Evolutionary conservation across 805 yeast genomes (phyloP).

Genomic region (Myxozyma melibiosi): DNA sequence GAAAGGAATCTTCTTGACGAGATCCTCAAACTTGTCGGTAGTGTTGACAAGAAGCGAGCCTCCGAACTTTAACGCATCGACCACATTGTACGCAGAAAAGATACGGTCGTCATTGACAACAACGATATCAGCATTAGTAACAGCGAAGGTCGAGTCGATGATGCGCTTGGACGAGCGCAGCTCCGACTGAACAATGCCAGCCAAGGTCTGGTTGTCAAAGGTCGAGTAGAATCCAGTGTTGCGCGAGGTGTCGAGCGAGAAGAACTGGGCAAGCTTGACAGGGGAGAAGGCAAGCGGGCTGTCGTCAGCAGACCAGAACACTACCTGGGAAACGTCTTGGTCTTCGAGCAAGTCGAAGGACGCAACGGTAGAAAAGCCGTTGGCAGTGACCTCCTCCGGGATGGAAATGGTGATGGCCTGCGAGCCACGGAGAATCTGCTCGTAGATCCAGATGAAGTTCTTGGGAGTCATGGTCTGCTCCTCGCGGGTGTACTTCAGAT

Average conservation of each 20-base stretch:
- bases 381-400: constrained; percentile 32
- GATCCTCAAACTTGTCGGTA: constrained; percentile 54
- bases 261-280: constrained; percentile 65
- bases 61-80: constrained; percentile 57
- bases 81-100: constrained; percentile 61
- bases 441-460: constrained; percentile 30
- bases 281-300: constrained; percentile 57
- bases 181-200: constrained; percentile 72
- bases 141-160: constrained; percentile 37
- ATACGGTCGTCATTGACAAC: constrained; percentile 63
- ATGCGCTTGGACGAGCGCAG: constrained; percentile 52
- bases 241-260: constrained; percentile 59
- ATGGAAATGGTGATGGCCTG: constrained; percentile 30
- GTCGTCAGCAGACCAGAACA: constrained; percentile 72
- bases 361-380: constrained; percentile 34
- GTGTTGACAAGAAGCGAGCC: constrained; percentile 57
- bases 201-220: constrained; percentile 70
- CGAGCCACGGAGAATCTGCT: constrained; percentile 31
- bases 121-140: constrained; percentile 65
- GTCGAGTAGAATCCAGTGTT: constrained; percentile 60
- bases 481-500: constrained; percentile 41
- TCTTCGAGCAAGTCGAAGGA: constrained; percentile 40
- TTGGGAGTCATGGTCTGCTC: constrained; percentile 28
- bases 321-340: constrained; percentile 48
- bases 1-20: constrained; percentile 24